A percentile compares a stretch with the other conserved stretches of the same genome.
Conservation (phyloP, 495 filamentous ascomycete genomes). For the Aspergillus asperescens region DNA sequence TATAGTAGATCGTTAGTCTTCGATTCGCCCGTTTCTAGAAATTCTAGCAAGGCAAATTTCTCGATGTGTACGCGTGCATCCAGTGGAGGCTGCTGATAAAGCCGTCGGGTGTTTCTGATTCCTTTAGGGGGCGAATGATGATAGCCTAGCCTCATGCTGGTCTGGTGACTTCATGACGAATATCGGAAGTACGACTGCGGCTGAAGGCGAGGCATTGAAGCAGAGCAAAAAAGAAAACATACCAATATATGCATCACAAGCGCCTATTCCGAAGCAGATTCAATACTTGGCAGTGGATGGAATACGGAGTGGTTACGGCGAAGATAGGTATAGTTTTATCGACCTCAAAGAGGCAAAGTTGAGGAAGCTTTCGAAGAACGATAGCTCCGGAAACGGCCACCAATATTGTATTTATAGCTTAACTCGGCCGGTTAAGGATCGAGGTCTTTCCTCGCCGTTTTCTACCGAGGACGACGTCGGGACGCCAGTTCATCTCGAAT, state of each 20-base stretch:
- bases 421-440: not conserved
- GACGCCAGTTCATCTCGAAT: constrained; percentile 17
- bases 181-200: not conserved
- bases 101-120: not conserved
- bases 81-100: constrained; percentile 1
- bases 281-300: constrained; percentile 10
- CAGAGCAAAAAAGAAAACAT: constrained; percentile 23
- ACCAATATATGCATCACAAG: constrained; percentile 46
- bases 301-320: constrained; percentile 8
- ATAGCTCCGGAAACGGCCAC: not conserved
- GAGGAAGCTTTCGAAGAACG: not conserved
- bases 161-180: constrained; percentile 6
- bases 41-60: not conserved
- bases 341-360: not conserved
- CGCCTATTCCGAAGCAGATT: constrained; percentile 5
- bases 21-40: not conserved
- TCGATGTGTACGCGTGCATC: not conserved
- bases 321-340: constrained; percentile 1
- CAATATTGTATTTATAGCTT: constrained; percentile 20
- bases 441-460: constrained; percentile 13
- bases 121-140: not conserved
- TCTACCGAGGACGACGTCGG: constrained; percentile 17
- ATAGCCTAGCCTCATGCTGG: not conserved
- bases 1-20: constrained; percentile 23
- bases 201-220: constrained; percentile 4